Base-by-base conservation (phyloP, 495 filamentous ascomycete genomes). In the Cercophora newfieldiana region DNA sequence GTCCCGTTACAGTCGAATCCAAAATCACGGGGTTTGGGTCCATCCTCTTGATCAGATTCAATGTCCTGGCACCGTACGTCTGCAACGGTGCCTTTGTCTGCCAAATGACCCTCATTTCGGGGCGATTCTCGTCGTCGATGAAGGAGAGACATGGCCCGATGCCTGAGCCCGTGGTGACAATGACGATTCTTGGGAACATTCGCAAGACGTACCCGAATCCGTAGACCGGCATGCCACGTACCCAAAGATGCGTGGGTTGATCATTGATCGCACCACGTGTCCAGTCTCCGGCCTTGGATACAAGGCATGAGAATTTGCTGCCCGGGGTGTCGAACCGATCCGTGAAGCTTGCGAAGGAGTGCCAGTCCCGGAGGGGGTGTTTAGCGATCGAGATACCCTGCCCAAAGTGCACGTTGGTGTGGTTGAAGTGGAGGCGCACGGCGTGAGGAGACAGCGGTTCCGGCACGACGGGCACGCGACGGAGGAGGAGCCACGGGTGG, bases 311-410 rank as follows among this genome's bases (percentile, higher is more conserved):
- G 75, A 89, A 90, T 31, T 71, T 63, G 19, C 33, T 82, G 77
- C 30, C 73, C 64, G 61, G 64, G 24, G 50, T 59, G 63, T 75
- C 72, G 51, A 70, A 67, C n/a, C 51, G 59, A 63, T 82, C 81
- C n/a, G 87, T 84, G 73, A 94, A 91, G 19, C 85, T 88, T 10
- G 91, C 91, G 66, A 95, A 95, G 12, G 87, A 82, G 77, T 95
- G 91, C 89, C 89, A 93, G 80, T 95, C 91, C 6, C 78, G 81
- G 51, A 94, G 75, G 0, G 88, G 88, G 56, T 81, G 81, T 55
- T 81, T 78, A 21, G 85, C 85, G 22, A 87, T 77, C 62, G 74
- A 77, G 29, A 80, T 74, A 59, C 85, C 75, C 73, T 81, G 85
- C 79, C 78, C 86, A 47, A 73, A 76, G 3, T 56, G 55, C 77